Conservation (phyloP, 2,329 filamentous ascomycete species). For the Pseudogymnoascus sp. region DNA sequence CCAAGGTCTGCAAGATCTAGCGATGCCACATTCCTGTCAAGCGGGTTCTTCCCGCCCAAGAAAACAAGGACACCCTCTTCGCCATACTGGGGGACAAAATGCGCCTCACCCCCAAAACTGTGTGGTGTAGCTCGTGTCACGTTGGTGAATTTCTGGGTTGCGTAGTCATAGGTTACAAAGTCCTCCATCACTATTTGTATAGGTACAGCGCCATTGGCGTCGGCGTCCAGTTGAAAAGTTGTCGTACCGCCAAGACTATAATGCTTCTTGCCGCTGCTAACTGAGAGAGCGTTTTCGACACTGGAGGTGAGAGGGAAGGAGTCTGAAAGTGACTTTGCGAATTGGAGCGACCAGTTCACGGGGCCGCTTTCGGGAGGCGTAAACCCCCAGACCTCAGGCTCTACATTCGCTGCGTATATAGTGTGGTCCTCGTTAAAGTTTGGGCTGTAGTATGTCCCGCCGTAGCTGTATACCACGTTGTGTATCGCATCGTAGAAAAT, state of each 20-base stretch:
- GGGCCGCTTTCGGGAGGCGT: slow-evolving; percentile 1
- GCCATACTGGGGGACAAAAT: slow-evolving; percentile 12
- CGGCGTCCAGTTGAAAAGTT: slow-evolving; percentile 6
- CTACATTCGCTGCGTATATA: background rate
- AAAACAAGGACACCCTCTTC: slow-evolving; percentile 12
- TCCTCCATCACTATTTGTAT: slow-evolving; percentile 5
- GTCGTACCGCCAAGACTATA: slow-evolving; percentile 3
- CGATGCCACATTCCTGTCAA: background rate
- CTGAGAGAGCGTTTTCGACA: background rate
- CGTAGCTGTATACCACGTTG: slow-evolving; percentile 11
- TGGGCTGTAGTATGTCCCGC: slow-evolving; percentile 5
- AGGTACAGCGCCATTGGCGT: background rate
- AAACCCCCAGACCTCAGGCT: slow-evolving; percentile 11
- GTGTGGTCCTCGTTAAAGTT: background rate
- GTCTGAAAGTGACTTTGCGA: background rate
- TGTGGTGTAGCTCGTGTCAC: background rate
- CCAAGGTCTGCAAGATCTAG: background rate
- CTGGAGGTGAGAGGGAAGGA: slow-evolving; percentile 7
- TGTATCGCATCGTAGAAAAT: slow-evolving; percentile 10
- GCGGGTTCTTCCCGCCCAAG: slow-evolving; percentile 10
- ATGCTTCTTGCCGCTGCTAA: background rate
- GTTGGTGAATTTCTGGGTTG: slow-evolving; percentile 9
- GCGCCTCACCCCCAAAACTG: slow-evolving; percentile 7
- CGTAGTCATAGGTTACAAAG: slow-evolving; percentile 11
- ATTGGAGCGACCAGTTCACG: slow-evolving; percentile 9